Evolutionary conservation across 257 asterid species (phyloP).

Genomic region (Jacaranda mimosifolia): DNA sequence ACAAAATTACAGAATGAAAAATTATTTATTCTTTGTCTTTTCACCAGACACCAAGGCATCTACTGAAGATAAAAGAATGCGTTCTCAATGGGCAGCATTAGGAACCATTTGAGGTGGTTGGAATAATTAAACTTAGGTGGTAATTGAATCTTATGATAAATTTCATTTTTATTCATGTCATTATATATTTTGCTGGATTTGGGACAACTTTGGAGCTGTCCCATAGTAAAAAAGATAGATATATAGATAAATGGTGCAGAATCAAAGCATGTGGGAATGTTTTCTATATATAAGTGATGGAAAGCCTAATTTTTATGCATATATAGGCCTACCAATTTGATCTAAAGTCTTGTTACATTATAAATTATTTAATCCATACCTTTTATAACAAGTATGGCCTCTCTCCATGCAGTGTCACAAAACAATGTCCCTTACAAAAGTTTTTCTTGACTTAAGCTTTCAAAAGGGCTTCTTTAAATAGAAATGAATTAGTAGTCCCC

Average conservation of each 20-base stretch:
- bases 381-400: slow-evolving; percentile 3
- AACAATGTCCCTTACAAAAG: slow-evolving; percentile 34
- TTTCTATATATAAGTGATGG: background rate
- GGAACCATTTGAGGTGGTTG: no score
- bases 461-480: slow-evolving; percentile 19
- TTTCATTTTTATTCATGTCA: no score
- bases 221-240: background rate
- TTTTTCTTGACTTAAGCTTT: slow-evolving; percentile 47
- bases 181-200: no score
- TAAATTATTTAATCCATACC: background rate
- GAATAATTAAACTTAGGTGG: no score
- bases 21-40: no score
- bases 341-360: slow-evolving; percentile 8
- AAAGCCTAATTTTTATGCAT: slow-evolving; percentile 13
- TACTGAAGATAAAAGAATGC: no score
- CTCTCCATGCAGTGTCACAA: slow-evolving; percentile 42
- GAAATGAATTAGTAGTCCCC: slow-evolving; percentile 31
- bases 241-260: slow-evolving; percentile 26
- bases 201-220: slow-evolving; percentile 5
- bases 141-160: no score
- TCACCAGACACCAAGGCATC: no score
- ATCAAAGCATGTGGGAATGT: slow-evolving; percentile 46
- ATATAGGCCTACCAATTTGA: slow-evolving; percentile 16
- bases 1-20: no score
- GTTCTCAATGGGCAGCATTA: no score